Conservation (phyloP, 2,329 filamentous ascomycete species). For the Fragosphaeria purpurea region DNA sequence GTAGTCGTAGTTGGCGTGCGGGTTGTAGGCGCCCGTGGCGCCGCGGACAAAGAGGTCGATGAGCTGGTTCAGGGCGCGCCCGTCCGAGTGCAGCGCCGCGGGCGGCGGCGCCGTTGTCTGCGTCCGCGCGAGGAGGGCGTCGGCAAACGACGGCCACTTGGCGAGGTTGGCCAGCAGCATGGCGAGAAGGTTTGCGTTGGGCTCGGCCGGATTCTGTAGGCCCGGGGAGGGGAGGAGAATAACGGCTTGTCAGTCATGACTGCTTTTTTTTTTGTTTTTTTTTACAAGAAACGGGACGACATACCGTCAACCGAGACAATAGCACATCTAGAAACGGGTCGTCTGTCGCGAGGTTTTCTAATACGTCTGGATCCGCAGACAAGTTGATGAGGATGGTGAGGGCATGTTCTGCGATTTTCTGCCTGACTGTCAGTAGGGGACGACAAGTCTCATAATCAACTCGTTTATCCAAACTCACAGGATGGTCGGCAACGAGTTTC, state of each 20-base stretch:
- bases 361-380: slow-evolving; percentile 64
- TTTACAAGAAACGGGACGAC: slow-evolving; percentile 20
- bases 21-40: slow-evolving; percentile 71
- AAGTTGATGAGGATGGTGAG: slow-evolving; percentile 85
- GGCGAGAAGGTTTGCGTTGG: slow-evolving; percentile 71
- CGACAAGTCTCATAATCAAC: background rate
- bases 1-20: slow-evolving; percentile 80
- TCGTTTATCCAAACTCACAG: slow-evolving; percentile 39
- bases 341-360: slow-evolving; percentile 64
- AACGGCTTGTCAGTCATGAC: background rate
- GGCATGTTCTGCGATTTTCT: slow-evolving; percentile 89
- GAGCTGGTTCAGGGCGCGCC: slow-evolving; percentile 74
- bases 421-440: too few relatives aligned
- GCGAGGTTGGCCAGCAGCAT: slow-evolving; percentile 91
- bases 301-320: slow-evolving; percentile 63
- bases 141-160: slow-evolving; percentile 66
- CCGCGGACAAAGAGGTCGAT: slow-evolving; percentile 96
- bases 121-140: slow-evolving; percentile 52
- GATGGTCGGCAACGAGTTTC: slow-evolving; percentile 72
- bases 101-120: slow-evolving; percentile 45
- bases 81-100: slow-evolving; percentile 59
- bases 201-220: slow-evolving; percentile 51
- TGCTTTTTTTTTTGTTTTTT: too few relatives aligned
- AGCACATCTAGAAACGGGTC: slow-evolving; percentile 70
- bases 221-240: background rate